phyloP scores from a whole-genome alignment of 1,284 basidiomycete species.

The Mycena citricolor region DNA sequence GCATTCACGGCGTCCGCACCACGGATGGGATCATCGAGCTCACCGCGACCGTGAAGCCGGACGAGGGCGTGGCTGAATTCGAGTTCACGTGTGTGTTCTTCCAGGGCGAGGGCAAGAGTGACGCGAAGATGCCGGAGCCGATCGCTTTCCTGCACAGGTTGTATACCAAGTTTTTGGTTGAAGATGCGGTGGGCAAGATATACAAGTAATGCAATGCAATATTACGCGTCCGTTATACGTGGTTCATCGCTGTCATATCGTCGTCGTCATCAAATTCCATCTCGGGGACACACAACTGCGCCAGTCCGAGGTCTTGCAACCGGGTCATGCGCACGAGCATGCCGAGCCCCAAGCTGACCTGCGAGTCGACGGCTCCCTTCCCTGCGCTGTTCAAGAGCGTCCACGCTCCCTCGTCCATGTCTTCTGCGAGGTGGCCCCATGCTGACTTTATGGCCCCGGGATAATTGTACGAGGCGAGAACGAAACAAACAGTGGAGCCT shows the following conservation, averaged over 20 bases:
- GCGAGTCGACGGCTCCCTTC: conserved; percentile 30
- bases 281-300: conserved; percentile 62
- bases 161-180: conserved; percentile 24
- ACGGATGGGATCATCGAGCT: conserved; percentile 23
- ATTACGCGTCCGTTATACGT: no score
- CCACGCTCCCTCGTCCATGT: conserved; percentile 68
- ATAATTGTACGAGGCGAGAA: conserved; percentile 65
- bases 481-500: conserved; percentile 77
- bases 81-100: conserved; percentile 22
- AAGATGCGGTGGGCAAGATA: conserved; percentile 20
- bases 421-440: conserved; percentile 68
- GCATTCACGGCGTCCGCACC: conserved; percentile 13
- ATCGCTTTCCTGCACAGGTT: conserved; percentile 18
- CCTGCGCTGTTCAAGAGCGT: conserved; percentile 50
- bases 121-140: conserved; percentile 7
- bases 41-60: conserved; percentile 18
- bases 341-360: conserved; percentile 52
- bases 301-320: conserved; percentile 70
- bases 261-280: conserved; percentile 25
- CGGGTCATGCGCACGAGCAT: conserved; percentile 76
- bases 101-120: conserved; percentile 18
- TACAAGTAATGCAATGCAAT: no score
- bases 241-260: no score
- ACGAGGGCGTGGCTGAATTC: conserved; percentile 23
- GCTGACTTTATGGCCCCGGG: conserved; percentile 62